These are phyloP conservation scores for Kandelia obovata DNA, from an alignment of 345 rosid genomes.

Conservation along the genomic window DNA sequence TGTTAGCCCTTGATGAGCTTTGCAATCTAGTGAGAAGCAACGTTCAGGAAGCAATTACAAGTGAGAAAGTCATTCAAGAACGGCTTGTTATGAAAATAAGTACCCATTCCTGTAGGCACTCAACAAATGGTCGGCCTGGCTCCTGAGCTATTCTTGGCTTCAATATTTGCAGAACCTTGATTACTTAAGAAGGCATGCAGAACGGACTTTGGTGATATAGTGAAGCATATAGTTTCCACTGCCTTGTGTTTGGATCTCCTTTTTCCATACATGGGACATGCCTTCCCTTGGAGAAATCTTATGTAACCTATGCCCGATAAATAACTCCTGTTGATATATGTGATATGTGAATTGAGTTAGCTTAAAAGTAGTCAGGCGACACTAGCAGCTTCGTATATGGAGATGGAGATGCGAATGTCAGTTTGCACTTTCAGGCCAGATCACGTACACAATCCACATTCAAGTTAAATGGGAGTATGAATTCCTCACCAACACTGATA, in stretches of 20 bases:
- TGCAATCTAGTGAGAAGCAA: slow-evolving; percentile 49
- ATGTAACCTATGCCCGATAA: background rate
- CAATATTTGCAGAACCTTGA: background rate
- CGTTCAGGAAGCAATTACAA: slow-evolving; percentile 55
- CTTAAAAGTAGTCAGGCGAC: no score
- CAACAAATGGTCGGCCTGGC: slow-evolving; percentile 70
- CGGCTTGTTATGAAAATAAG: slow-evolving; percentile 45
- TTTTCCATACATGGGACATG: background rate
- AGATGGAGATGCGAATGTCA: no score
- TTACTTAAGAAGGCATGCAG: background rate
- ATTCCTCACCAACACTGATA: no score
- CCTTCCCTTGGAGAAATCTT: background rate
- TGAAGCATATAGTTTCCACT: background rate
- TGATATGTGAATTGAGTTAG: no score
- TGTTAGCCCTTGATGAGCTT: slow-evolving; percentile 84
- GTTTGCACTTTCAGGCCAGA: no score
- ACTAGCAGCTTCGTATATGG: no score
- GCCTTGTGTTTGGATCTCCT: background rate
- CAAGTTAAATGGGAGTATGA: no score
- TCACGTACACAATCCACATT: no score
- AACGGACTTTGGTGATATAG: background rate
- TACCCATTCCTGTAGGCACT: slow-evolving; percentile 37
- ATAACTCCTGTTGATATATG: background rate
- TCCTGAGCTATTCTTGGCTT: slow-evolving; percentile 13
- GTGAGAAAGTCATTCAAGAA: slow-evolving; percentile 50